Evolutionary conservation across 345 rosid genomes (phyloP).

Genomic region (Lepidium aucheri): DNA sequence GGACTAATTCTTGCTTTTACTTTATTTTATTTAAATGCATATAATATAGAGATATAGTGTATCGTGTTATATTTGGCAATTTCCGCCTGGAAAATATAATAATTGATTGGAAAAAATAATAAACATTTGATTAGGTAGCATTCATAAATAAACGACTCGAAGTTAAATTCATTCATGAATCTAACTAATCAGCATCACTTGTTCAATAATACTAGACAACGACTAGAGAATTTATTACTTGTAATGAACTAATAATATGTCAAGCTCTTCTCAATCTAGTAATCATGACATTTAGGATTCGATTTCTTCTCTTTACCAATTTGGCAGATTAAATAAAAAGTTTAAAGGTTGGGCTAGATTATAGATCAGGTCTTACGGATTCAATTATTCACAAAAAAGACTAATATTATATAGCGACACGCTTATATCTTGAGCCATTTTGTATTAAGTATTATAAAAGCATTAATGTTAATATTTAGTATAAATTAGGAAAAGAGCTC

Average conservation of each 20-base stretch:
- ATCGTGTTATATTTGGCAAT: neutral
- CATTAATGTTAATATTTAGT: neutral
- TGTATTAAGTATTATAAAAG: neutral
- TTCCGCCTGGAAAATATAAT: neutral
- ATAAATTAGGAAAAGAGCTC: neutral
- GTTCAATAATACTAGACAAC: neutral
- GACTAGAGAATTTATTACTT: neutral
- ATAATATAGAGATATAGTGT: no score
- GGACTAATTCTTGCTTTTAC: neutral
- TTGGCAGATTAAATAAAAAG: no score
- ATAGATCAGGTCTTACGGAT: no score
- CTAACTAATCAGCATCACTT: slow-evolving; percentile 9
- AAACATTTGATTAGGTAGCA: neutral
- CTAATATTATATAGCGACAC: neutral
- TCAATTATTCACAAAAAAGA: no score
- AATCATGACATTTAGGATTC: no score
- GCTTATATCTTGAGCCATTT: neutral
- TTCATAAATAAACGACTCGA: slow-evolving; percentile 6
- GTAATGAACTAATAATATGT: no score
- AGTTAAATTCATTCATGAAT: slow-evolving; percentile 8
- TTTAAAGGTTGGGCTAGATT: no score
- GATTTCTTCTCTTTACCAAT: no score
- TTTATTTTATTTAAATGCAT: neutral
- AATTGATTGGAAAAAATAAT: neutral
- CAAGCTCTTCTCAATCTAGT: no score